Base-by-base conservation (phyloP, 805 yeast genomes). In the Wickerhamomyces bisporus region DNA sequence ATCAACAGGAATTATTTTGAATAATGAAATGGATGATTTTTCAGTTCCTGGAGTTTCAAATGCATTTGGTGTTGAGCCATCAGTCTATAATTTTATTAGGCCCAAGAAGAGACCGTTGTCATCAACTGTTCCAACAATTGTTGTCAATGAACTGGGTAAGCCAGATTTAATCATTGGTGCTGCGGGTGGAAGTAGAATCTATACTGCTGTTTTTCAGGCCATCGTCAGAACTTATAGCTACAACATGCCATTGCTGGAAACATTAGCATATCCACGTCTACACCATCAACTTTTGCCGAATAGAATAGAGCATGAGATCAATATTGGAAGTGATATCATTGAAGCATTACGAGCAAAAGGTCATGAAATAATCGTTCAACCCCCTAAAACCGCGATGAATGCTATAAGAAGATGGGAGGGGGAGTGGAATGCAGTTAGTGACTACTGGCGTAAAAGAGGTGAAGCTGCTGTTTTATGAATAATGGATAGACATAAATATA, bases 21-120 rank as follows among this genome's bases (percentile, higher is more conserved):
- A 91, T 62, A 79, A 86, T 49, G 87, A 91, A 59, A 89, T 91
- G 96, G 97, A 91, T 60, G 98, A 91, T 57, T 91, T 91, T 53
- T 82, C 95, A 8, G 67, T 75, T 24, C 88, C 93, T 1, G 67
- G 73, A 13, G 64, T 70, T 7, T 66, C 73, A 14, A 91, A 91
- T 59, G 81, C 87, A 13, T 91, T 88, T 61, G 83, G 81, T 19
- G 71, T 91, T 34, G 73, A 77, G 9, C 95, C 98, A 0, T 86
- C 96, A 0, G 65, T 77, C 15, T 85, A 73, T 66, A 91, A 91
- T 58, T 85, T 75, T 53, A 75, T 88, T 20, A 70, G 66, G 32
- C 94, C 96, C 0, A 71, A 62, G 42, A 84, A 81, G 49, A 68
- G 98, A 43, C 98, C 98, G 2, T 65, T 91, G 30, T 83, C 94